phyloP scores from a whole-genome alignment of 805 yeast genomes.

The Schwanniomyces occidentalis region DNA sequence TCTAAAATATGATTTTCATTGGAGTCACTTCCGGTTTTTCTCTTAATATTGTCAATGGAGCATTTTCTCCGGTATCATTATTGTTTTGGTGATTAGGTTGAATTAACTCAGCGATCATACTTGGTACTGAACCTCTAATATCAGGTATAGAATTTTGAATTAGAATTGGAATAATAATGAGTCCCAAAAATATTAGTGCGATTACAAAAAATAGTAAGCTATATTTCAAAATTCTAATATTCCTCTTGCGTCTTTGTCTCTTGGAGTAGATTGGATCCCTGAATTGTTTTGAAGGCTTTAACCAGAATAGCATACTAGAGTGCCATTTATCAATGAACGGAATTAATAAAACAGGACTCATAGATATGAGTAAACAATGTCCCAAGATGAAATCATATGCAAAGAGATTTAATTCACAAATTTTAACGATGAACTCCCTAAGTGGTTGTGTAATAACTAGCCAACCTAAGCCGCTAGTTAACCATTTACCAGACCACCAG shows the following conservation, averaged over 20 bases:
- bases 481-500: constrained; percentile 60
- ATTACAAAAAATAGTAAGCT: constrained; percentile 45
- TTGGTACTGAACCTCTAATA: constrained; percentile 15
- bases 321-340: constrained; percentile 53
- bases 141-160: constrained; percentile 19
- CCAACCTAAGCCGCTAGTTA: constrained; percentile 36
- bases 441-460: constrained; percentile 42
- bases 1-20: constrained; percentile 14
- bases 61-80: constrained; percentile 63
- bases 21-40: constrained; percentile 24
- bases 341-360: constrained; percentile 42
- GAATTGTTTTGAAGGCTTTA: constrained; percentile 37
- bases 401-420: constrained; percentile 45
- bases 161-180: constrained; percentile 51
- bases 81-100: constrained; percentile 64
- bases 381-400: constrained; percentile 50
- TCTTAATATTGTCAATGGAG: constrained; percentile 47
- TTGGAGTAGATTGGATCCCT: constrained; percentile 39
- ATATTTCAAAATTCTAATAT: constrained; percentile 40
- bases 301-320: constrained; percentile 51
- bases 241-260: constrained; percentile 33
- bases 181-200: constrained; percentile 36
- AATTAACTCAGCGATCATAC: constrained; percentile 27
- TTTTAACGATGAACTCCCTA: constrained; percentile 48
- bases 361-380: constrained; percentile 38